These are phyloP conservation scores for Drechslerella dactyloides DNA, from an alignment of 2,329 filamentous ascomycete species.

Conservation along the genomic window DNA sequence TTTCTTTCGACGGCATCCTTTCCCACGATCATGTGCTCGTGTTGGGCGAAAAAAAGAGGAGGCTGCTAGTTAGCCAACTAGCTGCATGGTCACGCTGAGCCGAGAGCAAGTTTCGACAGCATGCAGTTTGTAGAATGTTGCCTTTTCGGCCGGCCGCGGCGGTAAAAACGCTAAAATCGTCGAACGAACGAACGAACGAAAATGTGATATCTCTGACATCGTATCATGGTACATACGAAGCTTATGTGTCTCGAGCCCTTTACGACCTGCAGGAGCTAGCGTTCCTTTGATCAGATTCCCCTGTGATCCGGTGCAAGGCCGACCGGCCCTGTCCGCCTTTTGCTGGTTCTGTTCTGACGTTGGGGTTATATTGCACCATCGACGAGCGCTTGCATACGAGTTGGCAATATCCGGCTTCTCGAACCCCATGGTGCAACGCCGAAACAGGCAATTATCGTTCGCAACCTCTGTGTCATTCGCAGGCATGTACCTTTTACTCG, in stretches of 20 bases:
- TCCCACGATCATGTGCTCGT: too few species aligned
- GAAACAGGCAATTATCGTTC: conserved; percentile 1
- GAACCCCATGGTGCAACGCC: neutral
- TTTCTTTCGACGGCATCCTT: too few species aligned
- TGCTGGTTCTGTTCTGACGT: too few species aligned
- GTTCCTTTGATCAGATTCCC: neutral
- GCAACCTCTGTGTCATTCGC: neutral
- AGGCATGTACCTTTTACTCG: neutral
- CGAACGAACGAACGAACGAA: neutral
- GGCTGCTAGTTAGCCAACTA: too few species aligned
- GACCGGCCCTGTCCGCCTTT: too few species aligned
- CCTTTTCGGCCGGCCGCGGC: too few species aligned
- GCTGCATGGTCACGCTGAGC: too few species aligned
- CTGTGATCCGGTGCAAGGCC: conserved; percentile 2
- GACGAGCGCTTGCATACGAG: conserved; percentile 1
- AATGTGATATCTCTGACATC: neutral
- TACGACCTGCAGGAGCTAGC: neutral
- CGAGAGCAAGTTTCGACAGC: too few species aligned
- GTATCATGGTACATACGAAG: neutral
- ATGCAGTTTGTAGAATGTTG: too few species aligned
- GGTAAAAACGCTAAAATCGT: too few species aligned
- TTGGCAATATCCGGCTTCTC: conserved; percentile 1
- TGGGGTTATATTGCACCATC: neutral
- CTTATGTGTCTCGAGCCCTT: neutral
- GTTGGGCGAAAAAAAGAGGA: too few species aligned